Evolutionary conservation across 2,329 filamentous ascomycete species (phyloP).

Genomic region (Alternaria sp.): DNA sequence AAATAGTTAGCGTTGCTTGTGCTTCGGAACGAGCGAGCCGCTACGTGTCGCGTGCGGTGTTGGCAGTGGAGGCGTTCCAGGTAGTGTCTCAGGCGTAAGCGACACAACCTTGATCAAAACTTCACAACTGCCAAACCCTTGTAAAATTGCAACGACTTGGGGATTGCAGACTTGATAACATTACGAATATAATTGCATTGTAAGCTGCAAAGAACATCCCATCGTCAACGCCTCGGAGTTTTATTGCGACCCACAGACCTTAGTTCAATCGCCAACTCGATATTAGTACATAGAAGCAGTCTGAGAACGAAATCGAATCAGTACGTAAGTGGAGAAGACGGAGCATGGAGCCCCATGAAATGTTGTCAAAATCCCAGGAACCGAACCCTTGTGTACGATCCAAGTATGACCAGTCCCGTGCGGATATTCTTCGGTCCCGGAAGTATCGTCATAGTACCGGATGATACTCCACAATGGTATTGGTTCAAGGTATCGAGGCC

Average conservation of each 20-base stretch:
- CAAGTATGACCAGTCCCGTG: neutral
- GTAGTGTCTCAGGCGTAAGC: neutral
- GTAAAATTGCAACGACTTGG: neutral
- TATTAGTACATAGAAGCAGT: neutral
- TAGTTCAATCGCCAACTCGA: neutral
- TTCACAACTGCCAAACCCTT: neutral
- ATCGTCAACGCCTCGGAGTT: neutral
- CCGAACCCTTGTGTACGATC: neutral
- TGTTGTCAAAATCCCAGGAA: neutral
- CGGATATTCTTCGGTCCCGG: neutral
- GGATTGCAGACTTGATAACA: neutral
- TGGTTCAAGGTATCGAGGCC: constrained; percentile 40
- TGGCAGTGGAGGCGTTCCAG: neutral
- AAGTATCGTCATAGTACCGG: neutral
- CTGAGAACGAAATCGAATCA: neutral
- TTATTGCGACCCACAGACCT: neutral
- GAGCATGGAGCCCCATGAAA: neutral
- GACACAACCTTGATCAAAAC: neutral
- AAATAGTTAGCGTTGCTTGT: constrained; percentile 10
- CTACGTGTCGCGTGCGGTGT: constrained; percentile 9
- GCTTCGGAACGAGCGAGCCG: constrained; percentile 10
- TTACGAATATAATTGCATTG: neutral
- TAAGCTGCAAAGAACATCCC: neutral
- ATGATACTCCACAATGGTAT: neutral
- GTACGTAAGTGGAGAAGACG: neutral